Conservation (phyloP, 2,329 filamentous ascomycete genomes). For the Zymoseptoria brevis region DNA sequence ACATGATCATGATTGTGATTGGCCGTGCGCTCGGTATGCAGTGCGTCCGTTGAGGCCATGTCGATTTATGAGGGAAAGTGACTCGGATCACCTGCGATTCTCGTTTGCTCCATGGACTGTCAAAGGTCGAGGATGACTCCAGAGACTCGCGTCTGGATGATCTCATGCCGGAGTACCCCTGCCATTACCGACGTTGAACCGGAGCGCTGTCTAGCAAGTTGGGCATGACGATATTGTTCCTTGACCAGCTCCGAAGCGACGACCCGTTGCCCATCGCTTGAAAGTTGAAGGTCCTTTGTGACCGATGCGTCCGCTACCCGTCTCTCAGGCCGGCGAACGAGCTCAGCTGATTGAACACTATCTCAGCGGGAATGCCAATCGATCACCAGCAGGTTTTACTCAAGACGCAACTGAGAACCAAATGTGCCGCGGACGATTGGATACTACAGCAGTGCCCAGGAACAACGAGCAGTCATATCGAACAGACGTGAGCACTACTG, state of each 20-base stretch:
- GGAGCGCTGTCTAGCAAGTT: not conserved
- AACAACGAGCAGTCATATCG: too few relatives aligned
- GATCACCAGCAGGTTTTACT: too few relatives aligned
- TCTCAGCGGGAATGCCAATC: too few relatives aligned
- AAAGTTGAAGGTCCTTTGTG: too few relatives aligned
- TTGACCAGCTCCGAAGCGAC: not conserved
- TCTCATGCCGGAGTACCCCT: not conserved
- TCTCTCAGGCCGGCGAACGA: too few relatives aligned
- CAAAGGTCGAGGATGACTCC: not conserved
- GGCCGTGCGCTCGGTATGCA: not conserved
- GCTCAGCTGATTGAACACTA: too few relatives aligned
- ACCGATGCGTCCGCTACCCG: too few relatives aligned
- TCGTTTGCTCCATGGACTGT: not conserved
- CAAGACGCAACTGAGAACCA: too few relatives aligned
- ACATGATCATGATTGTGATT: not conserved
- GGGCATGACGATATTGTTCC: not conserved
- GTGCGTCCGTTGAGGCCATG: not conserved
- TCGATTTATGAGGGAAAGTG: not conserved
- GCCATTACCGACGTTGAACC: not conserved
- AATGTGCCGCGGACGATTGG: too few relatives aligned
- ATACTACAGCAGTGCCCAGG: too few relatives aligned
- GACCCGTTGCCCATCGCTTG: not conserved
- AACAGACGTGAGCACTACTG: too few relatives aligned
- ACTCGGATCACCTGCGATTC: not conserved
- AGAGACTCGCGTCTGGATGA: not conserved